These are phyloP conservation scores for Rosa lucieae DNA, from an alignment of 306 rosid species.

Conservation along the genomic window DNA sequence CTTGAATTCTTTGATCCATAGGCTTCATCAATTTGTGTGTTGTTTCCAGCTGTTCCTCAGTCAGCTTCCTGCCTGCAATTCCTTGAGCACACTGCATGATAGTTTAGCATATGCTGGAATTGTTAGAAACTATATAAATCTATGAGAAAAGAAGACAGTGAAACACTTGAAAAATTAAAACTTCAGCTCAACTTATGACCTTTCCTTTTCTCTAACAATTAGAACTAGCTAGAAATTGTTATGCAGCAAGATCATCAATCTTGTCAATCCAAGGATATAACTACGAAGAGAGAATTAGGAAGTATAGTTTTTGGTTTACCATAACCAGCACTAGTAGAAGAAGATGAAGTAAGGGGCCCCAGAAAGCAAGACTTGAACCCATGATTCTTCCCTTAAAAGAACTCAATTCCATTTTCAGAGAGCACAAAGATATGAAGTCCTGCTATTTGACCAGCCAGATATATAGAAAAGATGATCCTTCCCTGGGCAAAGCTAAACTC, in stretches of 20 bases:
- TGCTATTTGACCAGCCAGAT: not conserved
- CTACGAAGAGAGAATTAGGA: not conserved
- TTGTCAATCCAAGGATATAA: not conserved
- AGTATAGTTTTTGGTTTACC: constrained; percentile 19
- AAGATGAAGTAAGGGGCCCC: constrained; percentile 37
- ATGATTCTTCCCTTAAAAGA: constrained; percentile 24
- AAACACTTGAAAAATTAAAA: not conserved
- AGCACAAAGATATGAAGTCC: not conserved
- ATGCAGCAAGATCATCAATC: not conserved
- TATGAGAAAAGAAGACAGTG: not conserved
- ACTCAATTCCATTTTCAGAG: not conserved
- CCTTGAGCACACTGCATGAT: constrained; percentile 36
- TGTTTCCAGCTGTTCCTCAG: not conserved
- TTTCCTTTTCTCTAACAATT: no score
- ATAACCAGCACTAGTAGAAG: constrained; percentile 26
- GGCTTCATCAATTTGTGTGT: not conserved
- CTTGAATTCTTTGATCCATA: not conserved
- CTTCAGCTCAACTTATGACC: not conserved
- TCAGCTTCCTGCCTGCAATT: constrained; percentile 31
- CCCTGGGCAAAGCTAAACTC: no score
- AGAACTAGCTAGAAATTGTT: no score
- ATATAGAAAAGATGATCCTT: not conserved
- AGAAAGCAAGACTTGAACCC: constrained; percentile 24
- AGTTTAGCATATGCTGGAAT: not conserved
- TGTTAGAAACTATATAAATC: not conserved